These are phyloP conservation scores for Vicia sativa DNA, from an alignment of 306 rosid species.

Conservation along the genomic window DNA sequence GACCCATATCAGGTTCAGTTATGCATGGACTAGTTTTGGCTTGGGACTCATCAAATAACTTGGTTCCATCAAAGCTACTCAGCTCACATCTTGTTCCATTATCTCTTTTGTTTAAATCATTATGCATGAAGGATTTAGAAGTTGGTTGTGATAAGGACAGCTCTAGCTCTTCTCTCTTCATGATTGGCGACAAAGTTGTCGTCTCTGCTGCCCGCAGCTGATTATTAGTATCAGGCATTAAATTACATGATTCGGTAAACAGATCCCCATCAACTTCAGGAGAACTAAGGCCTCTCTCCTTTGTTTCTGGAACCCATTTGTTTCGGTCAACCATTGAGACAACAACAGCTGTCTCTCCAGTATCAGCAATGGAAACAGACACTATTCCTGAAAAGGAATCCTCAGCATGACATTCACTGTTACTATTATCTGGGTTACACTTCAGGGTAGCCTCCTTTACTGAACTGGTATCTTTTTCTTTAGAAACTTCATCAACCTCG, in stretches of 20 bases:
- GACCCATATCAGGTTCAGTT: slow-evolving; percentile 62
- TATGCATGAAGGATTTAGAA: slow-evolving; percentile 48
- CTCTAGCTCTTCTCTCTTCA: slow-evolving; percentile 61
- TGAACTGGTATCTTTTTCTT: slow-evolving; percentile 48
- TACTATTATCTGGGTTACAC: slow-evolving; percentile 44
- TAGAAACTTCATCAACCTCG: slow-evolving; percentile 52
- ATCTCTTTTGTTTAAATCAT: slow-evolving; percentile 46
- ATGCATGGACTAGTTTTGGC: slow-evolving; percentile 44
- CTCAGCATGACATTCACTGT: slow-evolving; percentile 43
- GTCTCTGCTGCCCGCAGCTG: slow-evolving; percentile 44
- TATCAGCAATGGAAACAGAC: slow-evolving; percentile 83
- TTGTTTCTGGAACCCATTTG: slow-evolving; percentile 49
- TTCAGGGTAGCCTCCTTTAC: slow-evolving; percentile 41
- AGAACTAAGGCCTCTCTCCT: slow-evolving; percentile 44
- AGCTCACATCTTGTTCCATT: slow-evolving; percentile 48
- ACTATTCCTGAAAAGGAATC: slow-evolving; percentile 68
- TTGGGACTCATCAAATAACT: slow-evolving; percentile 47
- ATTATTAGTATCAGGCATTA: slow-evolving; percentile 45
- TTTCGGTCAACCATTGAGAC: slow-evolving; percentile 76
- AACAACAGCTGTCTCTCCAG: slow-evolving; percentile 93
- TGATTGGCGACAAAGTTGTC: slow-evolving; percentile 39
- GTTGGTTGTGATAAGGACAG: slow-evolving; percentile 62
- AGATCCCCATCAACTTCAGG: slow-evolving; percentile 52
- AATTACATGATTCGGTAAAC: slow-evolving; percentile 51
- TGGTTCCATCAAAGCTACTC: slow-evolving; percentile 45